Percentiles rank a stretch among this genome's conserved stretches.
phyloP scores from a whole-genome alignment of 2,329 filamentous ascomycete genomes.

The Balansia obtecta region DNA sequence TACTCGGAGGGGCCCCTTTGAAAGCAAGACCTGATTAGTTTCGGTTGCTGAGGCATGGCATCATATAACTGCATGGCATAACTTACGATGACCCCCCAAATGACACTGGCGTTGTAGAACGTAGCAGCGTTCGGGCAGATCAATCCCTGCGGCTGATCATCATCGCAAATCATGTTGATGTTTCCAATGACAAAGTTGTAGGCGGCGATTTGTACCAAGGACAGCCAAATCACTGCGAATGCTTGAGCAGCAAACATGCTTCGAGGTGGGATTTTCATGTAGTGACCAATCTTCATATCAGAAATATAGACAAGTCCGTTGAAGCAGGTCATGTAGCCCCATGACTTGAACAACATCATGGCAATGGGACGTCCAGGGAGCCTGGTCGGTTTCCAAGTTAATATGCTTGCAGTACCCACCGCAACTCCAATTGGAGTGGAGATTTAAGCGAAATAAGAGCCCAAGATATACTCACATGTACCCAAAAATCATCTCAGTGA shows the following conservation, averaged over 20 bases:
- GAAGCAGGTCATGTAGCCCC: conserved; percentile 29
- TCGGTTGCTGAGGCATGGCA: not conserved
- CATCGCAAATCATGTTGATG: conserved; percentile 38
- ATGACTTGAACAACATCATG: conserved; percentile 35
- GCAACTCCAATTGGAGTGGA: too few species aligned
- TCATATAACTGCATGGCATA: not conserved
- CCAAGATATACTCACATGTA: conserved; percentile 21
- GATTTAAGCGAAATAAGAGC: not conserved
- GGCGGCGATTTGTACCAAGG: conserved; percentile 20
- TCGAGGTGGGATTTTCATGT: conserved; percentile 38
- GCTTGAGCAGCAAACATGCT: conserved; percentile 31
- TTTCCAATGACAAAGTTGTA: conserved; percentile 28
- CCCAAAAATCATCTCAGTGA: conserved; percentile 34
- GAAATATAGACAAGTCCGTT: conserved; percentile 31
- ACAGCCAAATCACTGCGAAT: conserved; percentile 23
- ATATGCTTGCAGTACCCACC: too few species aligned
- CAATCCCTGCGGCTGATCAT: conserved; percentile 33
- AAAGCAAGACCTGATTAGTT: not conserved
- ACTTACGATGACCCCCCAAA: conserved; percentile 44
- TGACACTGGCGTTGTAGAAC: conserved; percentile 45
- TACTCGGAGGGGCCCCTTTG: conserved; percentile 13
- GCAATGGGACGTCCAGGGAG: conserved; percentile 31
- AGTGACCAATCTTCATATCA: conserved; percentile 37
- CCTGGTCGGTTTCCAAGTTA: not conserved
- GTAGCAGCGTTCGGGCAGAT: conserved; percentile 42